Percentiles rank a stretch among this genome's conserved stretches.
These are phyloP conservation scores for Chondrus crispus DNA, from an alignment of 23 red algal genomes.

Conservation along the genomic window DNA sequence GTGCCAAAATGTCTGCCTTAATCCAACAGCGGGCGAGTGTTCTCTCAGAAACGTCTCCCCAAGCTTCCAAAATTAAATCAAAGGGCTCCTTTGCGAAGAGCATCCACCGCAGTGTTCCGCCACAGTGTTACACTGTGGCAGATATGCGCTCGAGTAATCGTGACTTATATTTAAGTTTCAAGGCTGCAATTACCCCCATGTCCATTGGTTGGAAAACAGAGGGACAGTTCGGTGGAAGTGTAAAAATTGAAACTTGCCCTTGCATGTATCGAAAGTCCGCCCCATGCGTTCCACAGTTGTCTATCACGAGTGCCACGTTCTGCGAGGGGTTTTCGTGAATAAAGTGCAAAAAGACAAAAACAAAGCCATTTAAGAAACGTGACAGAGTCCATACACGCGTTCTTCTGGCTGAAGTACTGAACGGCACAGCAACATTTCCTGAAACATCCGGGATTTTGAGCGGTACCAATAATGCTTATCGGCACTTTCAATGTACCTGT, in stretches of 20 bases:
- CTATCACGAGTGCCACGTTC: background rate
- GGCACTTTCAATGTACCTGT: background rate
- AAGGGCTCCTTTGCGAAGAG: background rate
- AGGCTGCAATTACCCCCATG: background rate
- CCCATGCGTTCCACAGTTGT: background rate
- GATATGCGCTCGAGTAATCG: background rate
- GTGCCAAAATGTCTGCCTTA: background rate
- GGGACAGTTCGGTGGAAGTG: background rate
- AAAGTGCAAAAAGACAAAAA: background rate
- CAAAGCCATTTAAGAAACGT: background rate
- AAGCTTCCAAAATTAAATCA: background rate
- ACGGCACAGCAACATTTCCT: background rate
- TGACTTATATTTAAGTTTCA: background rate
- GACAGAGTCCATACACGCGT: background rate
- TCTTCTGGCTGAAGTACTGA: background rate
- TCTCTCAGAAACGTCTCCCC: background rate
- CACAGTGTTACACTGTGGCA: background rate
- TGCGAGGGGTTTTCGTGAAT: background rate
- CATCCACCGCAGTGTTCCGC: background rate
- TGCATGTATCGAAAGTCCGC: background rate
- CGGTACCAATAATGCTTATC: background rate
- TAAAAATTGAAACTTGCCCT: background rate
- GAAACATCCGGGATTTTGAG: background rate
- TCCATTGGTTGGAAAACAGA: slow-evolving; percentile 1
- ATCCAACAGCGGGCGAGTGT: background rate